A percentile compares a stretch with the other conserved stretches of the same genome.
phyloP scores from a whole-genome alignment of 306 rosid genomes.

The Rosa persica region DNA sequence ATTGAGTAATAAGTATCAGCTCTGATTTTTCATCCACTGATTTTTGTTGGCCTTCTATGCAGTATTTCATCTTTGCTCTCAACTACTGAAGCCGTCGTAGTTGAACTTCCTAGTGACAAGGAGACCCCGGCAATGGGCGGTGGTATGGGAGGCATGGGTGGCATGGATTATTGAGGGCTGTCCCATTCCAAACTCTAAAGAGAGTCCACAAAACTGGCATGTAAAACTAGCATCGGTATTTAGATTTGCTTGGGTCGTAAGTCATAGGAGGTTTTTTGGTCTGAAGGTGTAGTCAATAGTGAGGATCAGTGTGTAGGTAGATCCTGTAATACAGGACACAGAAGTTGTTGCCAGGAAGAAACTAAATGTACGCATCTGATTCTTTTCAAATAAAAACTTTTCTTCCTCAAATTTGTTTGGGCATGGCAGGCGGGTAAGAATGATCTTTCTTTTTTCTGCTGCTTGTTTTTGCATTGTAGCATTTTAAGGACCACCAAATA shows the following conservation, averaged over 20 bases:
- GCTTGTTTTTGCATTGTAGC: not conserved
- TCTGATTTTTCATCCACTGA: not conserved
- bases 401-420: not conserved
- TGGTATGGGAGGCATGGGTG: constrained; percentile 60
- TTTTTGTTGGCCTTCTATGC: constrained; percentile 25
- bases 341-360: constrained; percentile 6
- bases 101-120: constrained; percentile 75
- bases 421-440: not conserved
- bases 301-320: constrained; percentile 43
- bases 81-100: constrained; percentile 89
- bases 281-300: constrained; percentile 44
- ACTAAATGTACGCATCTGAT: not conserved
- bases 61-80: constrained; percentile 95
- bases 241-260: not conserved
- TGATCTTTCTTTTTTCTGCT: not conserved
- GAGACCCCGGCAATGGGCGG: constrained; percentile 64
- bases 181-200: not conserved
- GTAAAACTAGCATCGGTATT: constrained; percentile 8
- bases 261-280: not conserved
- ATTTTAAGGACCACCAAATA: not conserved
- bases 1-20: not conserved
- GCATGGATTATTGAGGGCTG: constrained; percentile 53
- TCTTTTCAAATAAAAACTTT: constrained; percentile 9
- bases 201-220: not conserved
- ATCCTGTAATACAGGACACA: constrained; percentile 15